Evolutionary conservation across 176 grass and related monocot genomes (phyloP).

Genomic region (barley (Hordeum vulgare)): DNA sequence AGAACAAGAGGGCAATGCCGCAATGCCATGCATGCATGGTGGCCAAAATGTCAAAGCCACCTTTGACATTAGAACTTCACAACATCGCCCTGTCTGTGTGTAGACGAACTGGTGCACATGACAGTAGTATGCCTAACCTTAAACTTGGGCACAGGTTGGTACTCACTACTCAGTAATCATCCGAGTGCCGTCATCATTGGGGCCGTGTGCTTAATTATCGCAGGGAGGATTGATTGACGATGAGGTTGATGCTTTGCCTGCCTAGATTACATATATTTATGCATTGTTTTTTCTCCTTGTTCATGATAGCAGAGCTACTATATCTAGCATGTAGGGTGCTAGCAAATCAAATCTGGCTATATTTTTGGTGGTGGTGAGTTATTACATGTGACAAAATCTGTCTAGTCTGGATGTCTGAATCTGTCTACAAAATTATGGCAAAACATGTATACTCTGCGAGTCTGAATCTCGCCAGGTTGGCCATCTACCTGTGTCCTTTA

Average conservation of each 20-base stretch:
- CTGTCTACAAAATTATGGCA: not conserved
- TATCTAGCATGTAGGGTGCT: not conserved
- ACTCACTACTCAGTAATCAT: not conserved
- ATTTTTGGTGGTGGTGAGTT: not conserved
- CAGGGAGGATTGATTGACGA: not conserved
- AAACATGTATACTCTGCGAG: not conserved
- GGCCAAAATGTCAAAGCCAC: constrained; percentile 5
- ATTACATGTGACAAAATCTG: constrained; percentile 4
- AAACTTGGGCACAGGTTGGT: not conserved
- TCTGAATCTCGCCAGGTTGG: not conserved
- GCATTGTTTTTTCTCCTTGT: not conserved
- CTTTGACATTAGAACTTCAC: not conserved
- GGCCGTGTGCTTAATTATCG: no score
- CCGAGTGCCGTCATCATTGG: no score
- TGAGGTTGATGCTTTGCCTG: not conserved
- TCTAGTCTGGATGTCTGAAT: constrained; percentile 23
- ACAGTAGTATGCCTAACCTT: constrained; percentile 11
- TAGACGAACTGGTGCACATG: not conserved
- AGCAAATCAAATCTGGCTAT: constrained; percentile 4
- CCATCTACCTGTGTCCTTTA: not conserved
- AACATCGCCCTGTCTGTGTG: not conserved
- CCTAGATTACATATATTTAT: not conserved
- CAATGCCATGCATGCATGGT: not conserved
- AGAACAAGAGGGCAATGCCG: not conserved
- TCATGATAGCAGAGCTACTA: not conserved